Evolutionary conservation across 2,329 filamentous ascomycete genomes (phyloP).

Genomic region (Mariannaea sp.): DNA sequence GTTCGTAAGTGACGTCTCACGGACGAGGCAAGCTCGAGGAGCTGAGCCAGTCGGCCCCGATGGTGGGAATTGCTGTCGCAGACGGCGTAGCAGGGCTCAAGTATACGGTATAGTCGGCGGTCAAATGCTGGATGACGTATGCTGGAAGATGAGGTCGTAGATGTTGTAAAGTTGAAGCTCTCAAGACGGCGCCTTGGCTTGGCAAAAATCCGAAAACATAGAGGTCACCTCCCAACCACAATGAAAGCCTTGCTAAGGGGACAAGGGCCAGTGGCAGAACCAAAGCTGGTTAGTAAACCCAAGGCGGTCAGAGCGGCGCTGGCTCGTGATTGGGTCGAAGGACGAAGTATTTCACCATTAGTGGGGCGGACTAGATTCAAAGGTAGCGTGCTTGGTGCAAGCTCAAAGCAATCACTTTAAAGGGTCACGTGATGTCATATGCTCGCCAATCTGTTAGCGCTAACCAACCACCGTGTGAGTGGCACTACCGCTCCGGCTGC

Average conservation of each 20-base stretch:
- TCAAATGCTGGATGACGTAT: slow-evolving; percentile 2
- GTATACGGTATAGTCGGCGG: neutral
- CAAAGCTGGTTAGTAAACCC: slow-evolving; percentile 7
- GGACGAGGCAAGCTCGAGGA: slow-evolving; percentile 17
- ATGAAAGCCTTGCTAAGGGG: slow-evolving; percentile 10
- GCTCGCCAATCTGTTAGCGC: neutral
- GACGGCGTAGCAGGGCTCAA: neutral
- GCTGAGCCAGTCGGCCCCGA: slow-evolving; percentile 19
- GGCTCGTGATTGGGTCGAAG: neutral
- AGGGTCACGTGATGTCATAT: neutral
- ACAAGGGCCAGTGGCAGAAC: slow-evolving; percentile 7
- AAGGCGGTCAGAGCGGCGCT: neutral
- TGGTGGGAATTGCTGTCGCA: slow-evolving; percentile 9
- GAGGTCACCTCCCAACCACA: slow-evolving; percentile 4
- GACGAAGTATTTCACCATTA: neutral
- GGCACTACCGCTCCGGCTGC: neutral
- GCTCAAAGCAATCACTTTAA: neutral
- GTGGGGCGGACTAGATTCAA: neutral
- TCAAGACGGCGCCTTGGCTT: slow-evolving; percentile 10
- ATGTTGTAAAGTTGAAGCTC: slow-evolving; percentile 10
- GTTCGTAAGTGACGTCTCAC: slow-evolving; percentile 12
- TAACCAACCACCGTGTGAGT: neutral
- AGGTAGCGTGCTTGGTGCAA: neutral
- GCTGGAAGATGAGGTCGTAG: slow-evolving; percentile 5
- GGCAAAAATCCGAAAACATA: slow-evolving; percentile 17